A percentile compares a stretch with the other conserved stretches of the same genome.
These are phyloP conservation scores for Alternaria novae-zelandiae DNA, from an alignment of 2,329 filamentous ascomycete species.

Conservation along the genomic window DNA sequence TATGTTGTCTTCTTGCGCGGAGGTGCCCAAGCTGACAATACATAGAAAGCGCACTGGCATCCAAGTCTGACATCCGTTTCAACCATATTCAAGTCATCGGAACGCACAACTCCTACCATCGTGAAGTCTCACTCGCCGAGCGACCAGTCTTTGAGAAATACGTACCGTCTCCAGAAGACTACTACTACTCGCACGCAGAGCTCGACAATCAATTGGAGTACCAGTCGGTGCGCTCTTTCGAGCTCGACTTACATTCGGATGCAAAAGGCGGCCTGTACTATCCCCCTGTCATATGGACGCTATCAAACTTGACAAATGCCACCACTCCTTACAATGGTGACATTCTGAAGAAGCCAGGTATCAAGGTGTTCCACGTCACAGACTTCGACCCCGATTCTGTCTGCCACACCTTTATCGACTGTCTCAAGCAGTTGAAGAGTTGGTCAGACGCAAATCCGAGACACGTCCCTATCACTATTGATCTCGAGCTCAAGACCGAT, in stretches of 20 bases:
- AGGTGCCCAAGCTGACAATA: constrained; percentile 1
- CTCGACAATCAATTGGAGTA: constrained; percentile 55
- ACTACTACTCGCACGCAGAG: constrained; percentile 57
- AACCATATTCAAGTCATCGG: constrained; percentile 61
- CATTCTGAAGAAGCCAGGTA: constrained; percentile 51
- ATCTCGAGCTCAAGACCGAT: constrained; percentile 59
- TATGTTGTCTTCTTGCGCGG: constrained; percentile 1
- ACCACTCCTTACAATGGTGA: constrained; percentile 50
- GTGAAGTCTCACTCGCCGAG: constrained; percentile 54
- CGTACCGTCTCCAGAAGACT: constrained; percentile 48
- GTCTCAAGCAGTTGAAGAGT: constrained; percentile 51
- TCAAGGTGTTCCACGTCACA: constrained; percentile 60
- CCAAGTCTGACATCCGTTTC: constrained; percentile 50
- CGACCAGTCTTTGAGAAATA: constrained; percentile 50
- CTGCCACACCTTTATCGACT: constrained; percentile 56
- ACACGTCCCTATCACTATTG: constrained; percentile 57
- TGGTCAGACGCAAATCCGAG: constrained; percentile 54
- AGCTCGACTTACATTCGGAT: constrained; percentile 59
- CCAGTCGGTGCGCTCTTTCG: constrained; percentile 56
- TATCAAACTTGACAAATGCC: constrained; percentile 50
- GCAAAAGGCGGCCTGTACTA: constrained; percentile 57
- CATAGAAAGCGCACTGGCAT: constrained; percentile 20
- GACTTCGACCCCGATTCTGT: constrained; percentile 56
- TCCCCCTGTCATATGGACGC: constrained; percentile 52
- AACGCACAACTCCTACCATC: constrained; percentile 61